Evolutionary conservation across 2,329 filamentous ascomycete species (phyloP), one percentile per base, ranked within the genome.

Genomic region (Sclerotinia subarctica): DNA sequence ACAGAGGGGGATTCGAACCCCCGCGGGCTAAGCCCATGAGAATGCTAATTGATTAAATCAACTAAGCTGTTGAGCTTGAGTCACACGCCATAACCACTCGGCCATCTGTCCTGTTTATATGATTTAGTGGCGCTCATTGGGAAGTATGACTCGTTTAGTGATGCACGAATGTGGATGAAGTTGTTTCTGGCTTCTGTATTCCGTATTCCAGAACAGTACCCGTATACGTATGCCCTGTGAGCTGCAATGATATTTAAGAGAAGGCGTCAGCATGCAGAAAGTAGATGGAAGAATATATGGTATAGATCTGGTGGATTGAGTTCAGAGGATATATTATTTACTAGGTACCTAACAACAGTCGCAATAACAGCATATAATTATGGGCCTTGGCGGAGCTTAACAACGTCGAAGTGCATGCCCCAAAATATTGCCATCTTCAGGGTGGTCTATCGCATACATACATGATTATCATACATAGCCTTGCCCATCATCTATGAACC

Each of bases 1-100:
- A 66, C 64, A 66, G 64, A 66, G 54, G 64, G 64, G 64, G 64
- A 66, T 66, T 66, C 64, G 64, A 66, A 66, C 64, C 64, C 64
- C 64, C 54, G 54, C 64, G 54, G 64, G 64, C 54, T 66, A 62
- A 29, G 54, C 64, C 64, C 54, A 66, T 66, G 64, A 66, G 64
- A 66, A 66, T 66, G 32, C 64, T 49, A 49, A n/a, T 53, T 53
- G 46, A 60, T 60, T 66, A 5, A 49, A 49, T 24, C 58, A 66
- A 59, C 3, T 38, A 66, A 66, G 46, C 64, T 51, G 6, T 38
- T 51, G 64, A 66, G 64, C 64, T 66, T 66, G 64, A 66, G 64
- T 62, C 64, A 66, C 64, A 66, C 64, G 64, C 64, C 64, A 60
- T 66, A 66, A 66, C 64, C 64, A 66, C 64, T 66, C 64, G 64